phyloP scores from a whole-genome alignment of 1,284 basidiomycete genomes.

The Ceratobasidium papillatum region DNA sequence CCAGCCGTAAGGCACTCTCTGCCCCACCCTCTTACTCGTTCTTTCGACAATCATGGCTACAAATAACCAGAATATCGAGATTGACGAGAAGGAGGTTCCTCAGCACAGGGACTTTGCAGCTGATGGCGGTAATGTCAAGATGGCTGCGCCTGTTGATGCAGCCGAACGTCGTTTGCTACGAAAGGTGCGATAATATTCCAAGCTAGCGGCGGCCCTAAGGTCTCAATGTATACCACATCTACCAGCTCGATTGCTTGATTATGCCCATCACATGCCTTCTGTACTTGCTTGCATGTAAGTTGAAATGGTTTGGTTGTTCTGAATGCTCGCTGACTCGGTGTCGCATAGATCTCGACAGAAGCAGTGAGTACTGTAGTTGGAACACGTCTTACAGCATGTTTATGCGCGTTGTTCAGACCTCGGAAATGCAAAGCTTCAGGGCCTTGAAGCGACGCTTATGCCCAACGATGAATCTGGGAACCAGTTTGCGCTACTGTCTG shows the following conservation, averaged over 20 bases:
- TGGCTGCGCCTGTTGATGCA: conserved; percentile 33
- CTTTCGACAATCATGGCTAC: conserved; percentile 6
- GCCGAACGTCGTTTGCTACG: conserved; percentile 28
- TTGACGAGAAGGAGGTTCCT: conserved; percentile 31
- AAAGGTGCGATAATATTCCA: background rate
- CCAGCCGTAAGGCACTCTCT: background rate
- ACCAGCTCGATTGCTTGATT: conserved; percentile 27
- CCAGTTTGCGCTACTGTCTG: conserved; percentile 36
- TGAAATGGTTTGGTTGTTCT: background rate
- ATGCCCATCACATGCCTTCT: conserved; percentile 36
- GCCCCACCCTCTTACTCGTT: background rate
- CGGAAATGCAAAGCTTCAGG: conserved; percentile 34
- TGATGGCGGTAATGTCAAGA: conserved; percentile 34
- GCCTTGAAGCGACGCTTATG: conserved; percentile 29
- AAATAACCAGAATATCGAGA: conserved; percentile 9
- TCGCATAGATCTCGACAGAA: conserved; percentile 33
- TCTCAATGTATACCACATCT: background rate
- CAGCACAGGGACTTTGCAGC: conserved; percentile 15
- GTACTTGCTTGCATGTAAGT: conserved; percentile 34
- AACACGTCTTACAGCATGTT: background rate
- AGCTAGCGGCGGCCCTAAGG: background rate
- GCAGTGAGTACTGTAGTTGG: conserved; percentile 9
- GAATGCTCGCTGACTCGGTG: background rate
- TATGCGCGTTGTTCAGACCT: conserved; percentile 8
- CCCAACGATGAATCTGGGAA: conserved; percentile 35